Base-by-base conservation (phyloP, 257 asterid genomes). In the Nicotiana otophora region DNA sequence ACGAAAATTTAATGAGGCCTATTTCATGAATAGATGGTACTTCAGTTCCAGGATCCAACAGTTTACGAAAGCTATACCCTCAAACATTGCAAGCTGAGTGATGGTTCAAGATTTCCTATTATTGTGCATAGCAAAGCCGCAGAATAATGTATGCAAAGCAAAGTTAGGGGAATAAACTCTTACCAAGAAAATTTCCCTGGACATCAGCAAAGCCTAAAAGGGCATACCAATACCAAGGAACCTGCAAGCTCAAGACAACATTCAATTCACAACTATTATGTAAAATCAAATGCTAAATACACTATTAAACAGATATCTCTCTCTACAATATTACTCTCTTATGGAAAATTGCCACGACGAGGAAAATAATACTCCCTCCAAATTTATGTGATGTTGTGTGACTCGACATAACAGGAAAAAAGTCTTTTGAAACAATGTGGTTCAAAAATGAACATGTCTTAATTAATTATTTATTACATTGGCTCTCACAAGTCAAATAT, bases 161-260 rank as follows among this genome's bases (percentile, higher is more conserved):
- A 3, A 72, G 78, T 39, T 69, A n/a, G n/a, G 57, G 10, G 36
- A 58, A 42, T 5, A 70, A 23, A 3, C 23, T 11, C 81, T 86
- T 87, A 92, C 98, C 94, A 34, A 93, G 93, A 89, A 89, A 91
- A 84, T 89, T 91, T 28, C 95, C 98, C 58, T 91, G 97, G 82
- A 90, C 94, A 86, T 93, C 98, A 63, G 89, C 91, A 65, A 91
- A 80, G 15, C 90, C 90, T 60, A 93, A 85, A 82, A 88, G 85
- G 64, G 83, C 88, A 86, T 93, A 93, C 95, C 95, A 93, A 83
- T 92, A 93, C 97, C 93, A 89, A 51, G 93, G 88, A 62, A 93
- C 94, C 96, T 93, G 94, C 88, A 88, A 16, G 39, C 54, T 23
- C 81, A 28, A 68, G 17, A 42, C 57, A 63, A 4, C 16, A 77